A percentile compares a stretch with the other conserved stretches of the same genome.
Evolutionary conservation across 768 basidiomycete genomes (phyloP).

Genomic region (Mycena haematopus): DNA sequence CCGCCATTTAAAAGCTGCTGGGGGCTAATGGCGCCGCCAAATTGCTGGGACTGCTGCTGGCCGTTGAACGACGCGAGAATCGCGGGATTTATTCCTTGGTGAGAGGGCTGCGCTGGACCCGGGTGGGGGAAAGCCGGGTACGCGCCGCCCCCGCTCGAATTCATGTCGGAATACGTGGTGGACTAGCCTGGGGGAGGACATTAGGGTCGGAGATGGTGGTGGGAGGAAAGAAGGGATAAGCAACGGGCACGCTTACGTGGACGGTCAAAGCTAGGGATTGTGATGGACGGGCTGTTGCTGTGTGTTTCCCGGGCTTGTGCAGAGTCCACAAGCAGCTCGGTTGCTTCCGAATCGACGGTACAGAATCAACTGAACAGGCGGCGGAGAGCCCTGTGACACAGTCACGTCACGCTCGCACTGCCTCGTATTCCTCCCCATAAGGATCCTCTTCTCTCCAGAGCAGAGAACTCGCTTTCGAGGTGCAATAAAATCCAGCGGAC

Average conservation of each 20-base stretch:
- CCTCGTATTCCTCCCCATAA: not conserved
- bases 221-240: conserved; percentile 8
- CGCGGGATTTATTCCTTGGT: conserved; percentile 28
- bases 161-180: conserved; percentile 24
- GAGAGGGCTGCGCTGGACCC: conserved; percentile 9
- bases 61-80: conserved; percentile 29
- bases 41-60: conserved; percentile 16
- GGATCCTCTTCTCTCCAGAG: not conserved
- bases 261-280: conserved; percentile 22
- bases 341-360: conserved; percentile 15
- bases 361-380: conserved; percentile 14
- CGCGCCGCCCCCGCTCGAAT: conserved; percentile 15
- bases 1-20: conserved; percentile 24
- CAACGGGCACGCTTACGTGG: conserved; percentile 16
- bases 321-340: conserved; percentile 1
- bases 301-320: conserved; percentile 8
- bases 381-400: conserved; percentile 8
- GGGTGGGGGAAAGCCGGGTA: conserved; percentile 17
- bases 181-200: not conserved
- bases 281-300: conserved; percentile 13
- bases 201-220: conserved; percentile 6
- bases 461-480: not conserved
- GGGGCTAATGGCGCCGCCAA: conserved; percentile 20
- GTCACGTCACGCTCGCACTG: conserved; percentile 1
- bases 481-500: not conserved